Conservation (phyloP, 805 yeast species). For the Candida rishiriensis region DNA sequence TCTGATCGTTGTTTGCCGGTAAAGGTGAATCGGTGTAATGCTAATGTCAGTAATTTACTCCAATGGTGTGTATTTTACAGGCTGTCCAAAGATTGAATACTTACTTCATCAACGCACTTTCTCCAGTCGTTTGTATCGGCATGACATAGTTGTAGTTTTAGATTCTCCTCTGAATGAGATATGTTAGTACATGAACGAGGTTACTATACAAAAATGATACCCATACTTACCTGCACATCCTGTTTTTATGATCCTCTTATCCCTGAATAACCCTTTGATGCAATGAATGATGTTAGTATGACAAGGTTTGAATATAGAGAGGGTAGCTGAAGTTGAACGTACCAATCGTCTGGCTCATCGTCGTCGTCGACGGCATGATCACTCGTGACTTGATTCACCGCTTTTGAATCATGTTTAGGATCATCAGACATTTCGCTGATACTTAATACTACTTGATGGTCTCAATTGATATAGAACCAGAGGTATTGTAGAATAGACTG, state of each 20-base stretch:
- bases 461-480: too few species aligned
- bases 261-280: conserved; percentile 38
- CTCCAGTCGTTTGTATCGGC: conserved; percentile 85
- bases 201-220: neutral
- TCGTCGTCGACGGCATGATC: conserved; percentile 31
- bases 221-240: conserved; percentile 58
- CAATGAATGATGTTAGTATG: neutral
- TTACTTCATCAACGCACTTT: conserved; percentile 58
- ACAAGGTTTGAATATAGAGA: neutral
- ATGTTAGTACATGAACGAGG: too few species aligned
- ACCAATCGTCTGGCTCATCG: conserved; percentile 71
- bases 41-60: neutral
- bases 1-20: conserved; percentile 20
- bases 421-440: conserved; percentile 7
- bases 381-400: too few species aligned
- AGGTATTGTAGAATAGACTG: too few species aligned
- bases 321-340: conserved; percentile 11
- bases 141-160: conserved; percentile 68
- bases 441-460: too few species aligned
- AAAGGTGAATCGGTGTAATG: neutral
- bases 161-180: conserved; percentile 57
- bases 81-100: conserved; percentile 15
- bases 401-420: neutral
- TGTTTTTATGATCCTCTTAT: conserved; percentile 63
- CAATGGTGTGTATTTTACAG: neutral